Base-by-base conservation (phyloP, 495 filamentous ascomycete species). In the Bryoglossum gracile region DNA sequence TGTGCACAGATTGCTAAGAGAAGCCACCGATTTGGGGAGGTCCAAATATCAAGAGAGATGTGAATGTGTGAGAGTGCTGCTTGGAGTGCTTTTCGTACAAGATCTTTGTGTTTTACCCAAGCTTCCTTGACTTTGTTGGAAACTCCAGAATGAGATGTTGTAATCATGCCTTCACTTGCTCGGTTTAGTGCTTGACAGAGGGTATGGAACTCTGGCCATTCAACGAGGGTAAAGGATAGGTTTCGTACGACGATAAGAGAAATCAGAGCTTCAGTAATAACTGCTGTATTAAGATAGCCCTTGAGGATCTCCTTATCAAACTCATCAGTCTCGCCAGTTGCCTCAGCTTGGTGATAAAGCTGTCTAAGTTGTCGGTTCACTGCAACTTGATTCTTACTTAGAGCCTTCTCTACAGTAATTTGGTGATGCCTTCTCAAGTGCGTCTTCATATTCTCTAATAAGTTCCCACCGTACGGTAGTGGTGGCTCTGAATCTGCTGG, bases 1-100 rank as follows among this genome's bases (percentile, higher is more conserved):
- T 39, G 16, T 4, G 16, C 17, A 39, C 37, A 39, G 19, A 39
- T 39, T 39, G 17, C 37, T 39, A 43, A 43, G 39, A 43, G 39
- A 43, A 26, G 19, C 6, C 14, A 43, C 14, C 21, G 17, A 37
- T 32, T 32, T 32, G 28, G 28, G 16, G 34, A 37, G 34, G 14
- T 37, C 14, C 14, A 37, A 37, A 37, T 18, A 37, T 37, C 14
- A 37, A 37, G 34, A 4, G 34, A 37, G 34, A 37, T 8, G 16
- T 37, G 16, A 37, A 37, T 37, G 14, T 14, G 8, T 37, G 16
- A 8, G 16, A 37, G 8, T 37, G 34, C 14, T 37, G 16, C 8
- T 37, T 37, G 14, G 16, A 37, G 34, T 14, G 8, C 16, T 16
- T 37, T 11, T 37, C 34, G 34, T 37, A 37, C 16, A 16, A 4